Evolutionary conservation across 805 yeast species (phyloP).

Genomic region (Starmerella vaccinii): DNA sequence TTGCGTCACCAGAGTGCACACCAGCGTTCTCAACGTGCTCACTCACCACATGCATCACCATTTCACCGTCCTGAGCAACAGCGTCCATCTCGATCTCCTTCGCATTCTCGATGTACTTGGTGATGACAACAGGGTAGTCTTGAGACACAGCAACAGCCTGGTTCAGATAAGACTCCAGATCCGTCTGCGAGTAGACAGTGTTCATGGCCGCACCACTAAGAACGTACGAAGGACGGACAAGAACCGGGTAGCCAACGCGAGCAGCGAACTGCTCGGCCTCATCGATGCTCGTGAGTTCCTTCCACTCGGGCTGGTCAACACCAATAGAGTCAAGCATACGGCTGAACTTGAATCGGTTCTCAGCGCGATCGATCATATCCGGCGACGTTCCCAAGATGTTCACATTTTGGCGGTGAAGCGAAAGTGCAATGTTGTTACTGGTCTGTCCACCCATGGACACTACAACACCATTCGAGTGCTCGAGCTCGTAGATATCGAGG

Average conservation of each 20-base stretch:
- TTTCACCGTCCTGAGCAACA: conserved; percentile 87
- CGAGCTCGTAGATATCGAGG: conserved; percentile 86
- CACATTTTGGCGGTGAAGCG: conserved; percentile 85
- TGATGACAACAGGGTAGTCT: conserved; percentile 94
- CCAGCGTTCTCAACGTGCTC: conserved; percentile 99
- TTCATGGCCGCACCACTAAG: conserved; percentile 99
- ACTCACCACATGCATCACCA: conserved; percentile 93
- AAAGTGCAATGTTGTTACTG: conserved; percentile 89
- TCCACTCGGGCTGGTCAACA: conserved; percentile 99
- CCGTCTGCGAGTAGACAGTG: conserved; percentile 83
- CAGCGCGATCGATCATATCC: conserved; percentile 96
- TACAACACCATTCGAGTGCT: conserved; percentile 81
- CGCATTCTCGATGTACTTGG: conserved; percentile 93
- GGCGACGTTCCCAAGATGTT: conserved; percentile 96
- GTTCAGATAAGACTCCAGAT: conserved; percentile 71
- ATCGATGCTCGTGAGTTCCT: conserved; percentile 81
- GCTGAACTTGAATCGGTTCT: conserved; percentile 93
- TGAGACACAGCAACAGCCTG: conserved; percentile 97
- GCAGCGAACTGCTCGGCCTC: conserved; percentile 92
- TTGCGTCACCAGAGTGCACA: conserved; percentile 99
- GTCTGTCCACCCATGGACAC: conserved; percentile 99
- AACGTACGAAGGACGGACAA: conserved; percentile 95
- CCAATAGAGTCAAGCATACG: conserved; percentile 94
- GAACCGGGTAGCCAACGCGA: conserved; percentile 82
- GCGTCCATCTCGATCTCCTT: conserved; percentile 99